Evolutionary conservation across 257 asterid genomes (phyloP), one percentile per base, ranked within the genome.

Genomic region (Ocimum tenuiflorum): DNA sequence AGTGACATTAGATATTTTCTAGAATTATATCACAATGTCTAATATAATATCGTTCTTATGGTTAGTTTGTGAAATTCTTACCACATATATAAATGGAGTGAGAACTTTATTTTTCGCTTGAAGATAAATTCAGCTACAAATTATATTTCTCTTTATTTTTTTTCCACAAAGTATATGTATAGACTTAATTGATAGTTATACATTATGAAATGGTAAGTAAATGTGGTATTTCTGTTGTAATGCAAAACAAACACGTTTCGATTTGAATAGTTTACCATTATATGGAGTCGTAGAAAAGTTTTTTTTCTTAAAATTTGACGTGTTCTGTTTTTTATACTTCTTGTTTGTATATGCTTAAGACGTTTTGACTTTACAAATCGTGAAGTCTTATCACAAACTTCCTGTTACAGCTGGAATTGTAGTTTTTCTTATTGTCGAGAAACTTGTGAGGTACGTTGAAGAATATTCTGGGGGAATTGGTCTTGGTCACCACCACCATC

Each of bases 391-490:
- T 58, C 13, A n/a, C 72, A 43, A 63, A 55, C 75, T 55, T 82
- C 51, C 43, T 74, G 67, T 79, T 63, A 69, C 97, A 92, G 99
- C 88, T 78, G 99, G 99, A 67, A 86, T 92, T 15, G 83, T 89
- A 29, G 80, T 84, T 69, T 92, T 92, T 75, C 96, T 92, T 68
- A 81, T 89, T 66, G 95, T 92, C 36, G 99, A 92, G 88, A 92
- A 88, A 82, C 60, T 86, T 39, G 99, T 92, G 82, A 92, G 99
- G 80, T 92, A 83, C 38, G 94, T 92, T 41, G 97, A 92, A 62
- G 94, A 79, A 9, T 81, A 71, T 59, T 87, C 96, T 71, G 88
- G 88, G 52, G 95, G 88, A 61, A 78, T 50, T 86, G 63, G 77
- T 70, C 82, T 38, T 81, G 86, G 86, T 59, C 95, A 84, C 77